Conservation (phyloP, 495 filamentous ascomycete species). For the Aspergillus indologenus region DNA sequence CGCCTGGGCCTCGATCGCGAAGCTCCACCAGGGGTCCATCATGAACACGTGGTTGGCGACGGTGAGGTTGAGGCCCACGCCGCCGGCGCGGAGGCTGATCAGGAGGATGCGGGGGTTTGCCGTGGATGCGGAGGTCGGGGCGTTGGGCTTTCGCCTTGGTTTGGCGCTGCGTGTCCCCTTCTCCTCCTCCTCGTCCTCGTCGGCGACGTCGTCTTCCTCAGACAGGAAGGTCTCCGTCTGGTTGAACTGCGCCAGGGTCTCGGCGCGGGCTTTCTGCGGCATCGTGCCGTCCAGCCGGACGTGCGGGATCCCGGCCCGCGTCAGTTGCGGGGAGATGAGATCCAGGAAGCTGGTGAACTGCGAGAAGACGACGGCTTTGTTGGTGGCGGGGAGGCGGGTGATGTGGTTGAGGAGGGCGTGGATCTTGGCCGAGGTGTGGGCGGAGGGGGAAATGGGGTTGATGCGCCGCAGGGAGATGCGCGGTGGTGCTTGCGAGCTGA, state of each 20-base stretch:
- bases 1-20: constrained; percentile 92
- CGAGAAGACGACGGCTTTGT: constrained; percentile 92
- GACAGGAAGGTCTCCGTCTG: constrained; percentile 35
- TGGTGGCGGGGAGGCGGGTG: constrained; percentile 60
- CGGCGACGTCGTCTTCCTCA: constrained; percentile 24
- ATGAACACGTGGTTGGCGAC: constrained; percentile 85
- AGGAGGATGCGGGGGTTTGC: constrained; percentile 54
- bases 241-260: constrained; percentile 69
- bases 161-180: constrained; percentile 9
- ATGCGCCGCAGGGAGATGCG: constrained; percentile 80
- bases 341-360: constrained; percentile 97
- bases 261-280: constrained; percentile 76
- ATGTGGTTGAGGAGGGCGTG: constrained; percentile 73
- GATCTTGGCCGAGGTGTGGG: constrained; percentile 75
- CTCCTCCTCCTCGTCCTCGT: constrained; percentile 29
- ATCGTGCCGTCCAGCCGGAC: constrained; percentile 90
- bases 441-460: constrained; percentile 60
- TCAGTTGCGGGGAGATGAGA: constrained; percentile 76
- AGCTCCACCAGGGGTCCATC: constrained; percentile 99
- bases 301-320: constrained; percentile 66
- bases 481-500: constrained; percentile 40
- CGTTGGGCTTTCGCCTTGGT: constrained; percentile 29
- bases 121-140: constrained; percentile 18
- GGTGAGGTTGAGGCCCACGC: constrained; percentile 91
- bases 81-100: constrained; percentile 83